Evolutionary conservation across 148 eudicot species (phyloP).

Genomic region (Fagopyrum esculentum): DNA sequence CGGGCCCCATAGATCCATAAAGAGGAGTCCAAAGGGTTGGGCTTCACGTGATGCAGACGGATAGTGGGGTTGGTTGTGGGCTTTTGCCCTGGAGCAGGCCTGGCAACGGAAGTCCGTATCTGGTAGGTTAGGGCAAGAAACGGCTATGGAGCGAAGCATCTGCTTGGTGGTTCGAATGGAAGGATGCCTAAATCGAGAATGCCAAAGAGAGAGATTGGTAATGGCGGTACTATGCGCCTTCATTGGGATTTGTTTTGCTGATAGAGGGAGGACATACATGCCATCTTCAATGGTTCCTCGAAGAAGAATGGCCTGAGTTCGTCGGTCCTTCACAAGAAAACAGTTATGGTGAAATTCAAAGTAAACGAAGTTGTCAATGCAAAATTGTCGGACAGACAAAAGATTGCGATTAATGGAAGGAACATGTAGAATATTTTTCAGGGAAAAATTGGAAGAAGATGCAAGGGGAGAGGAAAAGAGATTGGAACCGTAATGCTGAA

Average conservation of each 20-base stretch:
- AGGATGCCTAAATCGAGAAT: neutral
- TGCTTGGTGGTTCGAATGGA: neutral
- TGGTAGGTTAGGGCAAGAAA: neutral
- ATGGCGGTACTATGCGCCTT: neutral
- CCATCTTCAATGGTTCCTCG: neutral
- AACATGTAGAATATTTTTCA: neutral
- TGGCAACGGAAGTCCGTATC: neutral
- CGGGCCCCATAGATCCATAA: neutral
- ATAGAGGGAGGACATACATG: neutral
- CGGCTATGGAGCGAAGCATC: neutral
- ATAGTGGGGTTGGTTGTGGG: neutral
- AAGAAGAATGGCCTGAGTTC: neutral
- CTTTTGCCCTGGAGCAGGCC: neutral
- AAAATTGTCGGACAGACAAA: neutral
- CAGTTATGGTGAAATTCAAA: neutral
- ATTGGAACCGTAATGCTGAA: neutral
- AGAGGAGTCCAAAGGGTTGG: neutral
- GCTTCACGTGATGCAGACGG: neutral
- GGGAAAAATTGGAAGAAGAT: neutral
- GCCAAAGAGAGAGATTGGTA: neutral
- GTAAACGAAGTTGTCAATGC: neutral
- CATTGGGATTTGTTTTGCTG: neutral
- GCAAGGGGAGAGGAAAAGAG: neutral
- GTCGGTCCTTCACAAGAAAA: neutral
- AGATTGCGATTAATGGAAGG: neutral